Evolutionary conservation across 495 filamentous ascomycete species (phyloP), one percentile per base, ranked within the genome.

Genomic region (Hypoxylon trugodes): DNA sequence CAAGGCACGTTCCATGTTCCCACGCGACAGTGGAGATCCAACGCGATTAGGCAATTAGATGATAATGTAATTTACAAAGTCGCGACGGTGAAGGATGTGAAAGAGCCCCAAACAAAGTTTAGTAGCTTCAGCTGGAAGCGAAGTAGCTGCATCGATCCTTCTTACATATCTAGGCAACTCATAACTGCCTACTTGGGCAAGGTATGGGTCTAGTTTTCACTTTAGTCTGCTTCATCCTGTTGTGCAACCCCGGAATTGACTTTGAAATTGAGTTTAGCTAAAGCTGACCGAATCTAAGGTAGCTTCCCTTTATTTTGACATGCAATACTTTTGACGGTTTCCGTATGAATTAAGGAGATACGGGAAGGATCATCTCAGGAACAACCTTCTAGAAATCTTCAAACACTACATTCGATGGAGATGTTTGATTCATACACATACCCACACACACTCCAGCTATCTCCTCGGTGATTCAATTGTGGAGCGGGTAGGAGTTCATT

Each of bases 1-100:
- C 61, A 65, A 59, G 54, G 61, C 47, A 59, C 46, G 52, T 53
- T 47, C 61, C 61, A 64, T 63, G 50, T 22, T 66, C 58, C 64
- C 64, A 67, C 58, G 64, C 52, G 64, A 61, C 47, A 42, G 64
- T 61, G 64, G 64, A 40, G 57, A 57, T 51, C n/a, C 35, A 30
- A 54, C 57, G 58, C 38, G 63, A 58, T 57, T 50, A 52, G 55
- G 50, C 55, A 55, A 48, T 54, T 41, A 42, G n/a, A 63, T 26
- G 38, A 33, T 51, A 36, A 40, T 41, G n/a, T 30, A 32, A 42
- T 12, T 35, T 5, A 12, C 18, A 45, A 49, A 62, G 36, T 65
- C 48, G 47, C 41, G 61, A 60, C 42, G 41, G 41, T 45, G 45
- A 42, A 13, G 22, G 16, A 28, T 26, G 2, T 9, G 48, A 40